These are phyloP conservation scores for Isoetes taiwanensis DNA, from an alignment of 75 land plant species.

Conservation along the genomic window DNA sequence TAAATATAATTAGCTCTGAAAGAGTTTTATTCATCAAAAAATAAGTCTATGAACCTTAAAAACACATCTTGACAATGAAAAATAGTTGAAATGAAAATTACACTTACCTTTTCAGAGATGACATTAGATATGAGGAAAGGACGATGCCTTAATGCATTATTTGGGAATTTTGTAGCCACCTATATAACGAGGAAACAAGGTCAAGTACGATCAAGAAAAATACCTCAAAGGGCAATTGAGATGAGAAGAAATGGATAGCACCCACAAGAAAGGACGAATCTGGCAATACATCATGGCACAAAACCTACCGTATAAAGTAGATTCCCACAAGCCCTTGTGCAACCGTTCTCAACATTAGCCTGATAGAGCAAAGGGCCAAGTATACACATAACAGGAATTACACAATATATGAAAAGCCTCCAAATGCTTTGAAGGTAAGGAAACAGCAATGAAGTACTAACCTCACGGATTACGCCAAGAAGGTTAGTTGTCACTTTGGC, in stretches of 20 bases:
- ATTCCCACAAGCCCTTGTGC: slow-evolving; percentile 67
- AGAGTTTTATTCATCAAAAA: no score
- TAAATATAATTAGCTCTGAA: no score
- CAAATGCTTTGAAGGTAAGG: neutral
- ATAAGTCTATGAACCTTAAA: no score
- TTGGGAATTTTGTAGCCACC: slow-evolving; percentile 93
- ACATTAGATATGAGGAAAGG: slow-evolving; percentile 49
- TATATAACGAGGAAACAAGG: no score
- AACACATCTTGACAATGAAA: no score
- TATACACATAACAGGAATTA: no score
- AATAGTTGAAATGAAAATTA: neutral
- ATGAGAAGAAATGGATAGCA: no score
- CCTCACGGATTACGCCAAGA: slow-evolving; percentile 71
- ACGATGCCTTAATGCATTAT: slow-evolving; percentile 79
- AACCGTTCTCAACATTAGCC: slow-evolving; percentile 75
- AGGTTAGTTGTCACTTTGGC: slow-evolving; percentile 74
- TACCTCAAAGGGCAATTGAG: no score
- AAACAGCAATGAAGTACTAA: neutral
- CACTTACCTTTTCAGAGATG: slow-evolving; percentile 49
- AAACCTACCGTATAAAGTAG: slow-evolving; percentile 66
- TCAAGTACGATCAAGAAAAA: no score
- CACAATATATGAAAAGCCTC: neutral
- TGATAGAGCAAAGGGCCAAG: no score
- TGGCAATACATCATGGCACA: neutral
- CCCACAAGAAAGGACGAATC: no score